Evolutionary conservation across 257 asterid species (phyloP), one percentile per base, ranked within the genome.

Genomic region (Przewalskia tangutica): DNA sequence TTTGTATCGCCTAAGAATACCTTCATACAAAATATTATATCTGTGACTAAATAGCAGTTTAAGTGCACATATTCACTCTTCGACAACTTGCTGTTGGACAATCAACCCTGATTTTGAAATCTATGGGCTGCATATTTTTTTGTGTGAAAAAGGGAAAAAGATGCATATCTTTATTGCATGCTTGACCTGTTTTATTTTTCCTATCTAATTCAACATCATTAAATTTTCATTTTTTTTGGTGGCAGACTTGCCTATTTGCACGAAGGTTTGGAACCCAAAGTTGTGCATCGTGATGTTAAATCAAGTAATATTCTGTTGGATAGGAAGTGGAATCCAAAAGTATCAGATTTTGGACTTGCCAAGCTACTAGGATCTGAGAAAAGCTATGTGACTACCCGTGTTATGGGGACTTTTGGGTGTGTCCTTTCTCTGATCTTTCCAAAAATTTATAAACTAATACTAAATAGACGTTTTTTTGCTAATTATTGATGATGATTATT

Each of bases 381-480:
- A 88, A 94, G 98, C 91, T 90, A 87, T 3, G 99, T 94, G 82
- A 96, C 98, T 67, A 96, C 99, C 27, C 93, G 99, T 80, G 99
- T 96, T 81, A 96, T 96, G 99, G 99, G 99, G 81, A 96, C 99
- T 63, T 96, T 96, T 82, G 99, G 99, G 99, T 96, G 82, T 44
- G 97, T 86, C 83, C 82, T 53, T 88, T 85, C 81, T 16, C 8
- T 36, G 50, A 90, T 23, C 23, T 46, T 73, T 48, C 59, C 14
- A 1, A 73, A 73, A 44, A 13, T 68, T 50, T 23, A 50, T 73
- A 51, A 48, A n/a, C 79, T 12, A 73, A 12, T 23, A 48, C 23
- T 73, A 20, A 11, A 59, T 64, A 63, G 10, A 54, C 56, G 66
- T 20, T 58, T 71, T 71, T 56, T 4, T 51, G 54, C 40, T 70